A percentile compares a stretch with the other conserved stretches of the same genome.
These are phyloP conservation scores for Aspergillus fumigatiaffinis DNA, from an alignment of 2,329 filamentous ascomycete species.

Conservation along the genomic window DNA sequence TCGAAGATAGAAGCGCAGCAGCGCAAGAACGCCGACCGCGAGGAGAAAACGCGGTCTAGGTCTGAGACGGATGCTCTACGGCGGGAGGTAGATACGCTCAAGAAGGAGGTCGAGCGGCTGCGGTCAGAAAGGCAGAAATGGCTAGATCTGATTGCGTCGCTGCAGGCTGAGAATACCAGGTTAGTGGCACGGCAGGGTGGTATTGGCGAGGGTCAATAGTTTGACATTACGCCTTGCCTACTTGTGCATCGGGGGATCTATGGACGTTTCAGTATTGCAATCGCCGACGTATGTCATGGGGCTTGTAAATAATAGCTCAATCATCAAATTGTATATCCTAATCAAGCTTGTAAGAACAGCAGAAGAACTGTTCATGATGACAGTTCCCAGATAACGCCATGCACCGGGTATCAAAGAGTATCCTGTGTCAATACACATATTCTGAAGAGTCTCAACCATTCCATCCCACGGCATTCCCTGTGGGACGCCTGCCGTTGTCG, in stretches of 20 bases:
- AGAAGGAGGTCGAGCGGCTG: conserved; percentile 46
- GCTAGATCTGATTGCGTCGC: conserved; percentile 48
- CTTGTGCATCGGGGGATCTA: background rate
- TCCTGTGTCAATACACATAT: background rate
- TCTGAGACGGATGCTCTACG: conserved; percentile 46
- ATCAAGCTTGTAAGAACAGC: background rate
- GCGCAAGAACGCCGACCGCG: conserved; percentile 38
- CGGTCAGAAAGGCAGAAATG: conserved; percentile 50
- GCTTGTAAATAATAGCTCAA: background rate
- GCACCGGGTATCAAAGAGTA: background rate
- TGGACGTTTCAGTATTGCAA: background rate
- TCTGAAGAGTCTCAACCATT: background rate
- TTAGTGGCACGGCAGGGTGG: conserved; percentile 25
- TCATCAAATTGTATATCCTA: background rate
- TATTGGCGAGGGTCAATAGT: background rate
- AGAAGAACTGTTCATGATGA: background rate
- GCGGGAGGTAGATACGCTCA: conserved; percentile 44
- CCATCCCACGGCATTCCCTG: background rate
- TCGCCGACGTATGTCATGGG: background rate
- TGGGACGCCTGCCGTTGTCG: background rate
- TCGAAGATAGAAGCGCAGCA: conserved; percentile 37
- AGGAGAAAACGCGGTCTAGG: conserved; percentile 40
- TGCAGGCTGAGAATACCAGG: conserved; percentile 57
- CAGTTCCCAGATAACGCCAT: background rate
- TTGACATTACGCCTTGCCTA: background rate